These are phyloP conservation scores for Alternaria rosae DNA, from an alignment of 2,329 filamentous ascomycete species.

Conservation along the genomic window DNA sequence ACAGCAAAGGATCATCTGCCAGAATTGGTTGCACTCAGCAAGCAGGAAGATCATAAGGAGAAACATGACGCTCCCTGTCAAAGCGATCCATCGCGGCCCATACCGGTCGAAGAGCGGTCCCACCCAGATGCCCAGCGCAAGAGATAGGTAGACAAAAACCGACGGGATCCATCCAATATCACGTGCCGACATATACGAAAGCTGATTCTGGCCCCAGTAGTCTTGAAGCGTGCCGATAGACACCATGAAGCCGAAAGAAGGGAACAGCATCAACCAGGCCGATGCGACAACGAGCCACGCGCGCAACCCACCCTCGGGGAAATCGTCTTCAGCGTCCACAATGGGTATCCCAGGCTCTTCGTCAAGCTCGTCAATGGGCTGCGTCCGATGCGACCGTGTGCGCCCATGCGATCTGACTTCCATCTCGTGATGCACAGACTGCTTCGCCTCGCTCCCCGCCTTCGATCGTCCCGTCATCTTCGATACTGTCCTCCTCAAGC, in stretches of 20 bases:
- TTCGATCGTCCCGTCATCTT: conserved; percentile 31
- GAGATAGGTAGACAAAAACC: conserved; percentile 82
- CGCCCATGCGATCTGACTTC: conserved; percentile 11
- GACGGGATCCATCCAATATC: conserved; percentile 89
- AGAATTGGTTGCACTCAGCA: conserved; percentile 48
- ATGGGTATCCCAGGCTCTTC: conserved; percentile 22
- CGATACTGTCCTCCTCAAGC: conserved; percentile 27
- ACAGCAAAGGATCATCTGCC: conserved; percentile 53
- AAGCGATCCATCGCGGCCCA: conserved; percentile 45
- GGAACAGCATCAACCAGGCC: conserved; percentile 45
- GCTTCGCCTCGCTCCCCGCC: conserved; percentile 21
- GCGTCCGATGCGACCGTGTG: conserved; percentile 15
- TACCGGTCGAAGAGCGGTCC: conserved; percentile 72
- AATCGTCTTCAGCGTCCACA: conserved; percentile 37
- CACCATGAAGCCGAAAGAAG: conserved; percentile 52
- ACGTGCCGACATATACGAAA: conserved; percentile 66
- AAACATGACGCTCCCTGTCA: conserved; percentile 37
- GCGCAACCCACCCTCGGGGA: conserved; percentile 49
- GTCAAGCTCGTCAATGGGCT: conserved; percentile 1
- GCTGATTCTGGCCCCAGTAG: conserved; percentile 76
- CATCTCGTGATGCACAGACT: conserved; percentile 15
- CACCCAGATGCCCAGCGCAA: conserved; percentile 83
- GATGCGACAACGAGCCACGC: conserved; percentile 53
- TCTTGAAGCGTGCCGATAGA: conserved; percentile 77
- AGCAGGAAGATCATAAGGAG: conserved; percentile 43